A percentile compares a stretch with the other conserved stretches of the same genome.
phyloP scores from a whole-genome alignment of 148 eudicot species.

The Drosera capensis region DNA sequence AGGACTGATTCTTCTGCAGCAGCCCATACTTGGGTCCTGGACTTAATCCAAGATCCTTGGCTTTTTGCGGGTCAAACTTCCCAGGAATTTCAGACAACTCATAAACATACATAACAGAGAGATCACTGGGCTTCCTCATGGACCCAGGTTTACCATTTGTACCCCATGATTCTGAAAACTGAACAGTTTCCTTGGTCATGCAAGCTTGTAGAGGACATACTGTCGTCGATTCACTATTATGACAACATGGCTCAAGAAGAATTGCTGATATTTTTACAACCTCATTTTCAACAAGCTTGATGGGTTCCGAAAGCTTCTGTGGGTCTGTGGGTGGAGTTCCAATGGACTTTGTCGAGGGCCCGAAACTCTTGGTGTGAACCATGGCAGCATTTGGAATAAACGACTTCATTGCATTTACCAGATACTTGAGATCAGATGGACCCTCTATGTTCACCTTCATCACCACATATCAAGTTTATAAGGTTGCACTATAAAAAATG shows the following conservation, averaged over 20 bases:
- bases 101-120: conserved; percentile 68
- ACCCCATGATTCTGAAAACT: conserved; percentile 4
- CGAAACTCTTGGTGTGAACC: conserved; percentile 84
- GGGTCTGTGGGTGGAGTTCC: conserved; percentile 19
- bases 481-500: conserved; percentile 1
- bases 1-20: conserved; percentile 57
- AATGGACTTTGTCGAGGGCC: conserved; percentile 24
- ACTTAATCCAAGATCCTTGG: conserved; percentile 66
- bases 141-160: conserved; percentile 9
- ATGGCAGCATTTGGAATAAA: conserved; percentile 94
- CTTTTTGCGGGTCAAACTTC: conserved; percentile 73
- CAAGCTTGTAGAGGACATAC: conserved; percentile 2
- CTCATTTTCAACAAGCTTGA: conserved; percentile 63
- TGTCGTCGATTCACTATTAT: neutral
- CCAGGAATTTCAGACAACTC: conserved; percentile 86
- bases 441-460: conserved; percentile 85
- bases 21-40: conserved; percentile 77
- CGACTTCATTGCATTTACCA: conserved; percentile 71
- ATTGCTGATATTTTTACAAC: conserved; percentile 85
- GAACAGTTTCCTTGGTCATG: conserved; percentile 3
- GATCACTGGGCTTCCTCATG: conserved; percentile 48
- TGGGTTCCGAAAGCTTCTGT: conserved; percentile 25
- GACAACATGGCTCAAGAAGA: conserved; percentile 37
- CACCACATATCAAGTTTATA: conserved; percentile 2
- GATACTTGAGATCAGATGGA: conserved; percentile 58